Evolutionary conservation across 2,329 filamentous ascomycete genomes (phyloP).

Genomic region (Pleomassaria siparia): DNA sequence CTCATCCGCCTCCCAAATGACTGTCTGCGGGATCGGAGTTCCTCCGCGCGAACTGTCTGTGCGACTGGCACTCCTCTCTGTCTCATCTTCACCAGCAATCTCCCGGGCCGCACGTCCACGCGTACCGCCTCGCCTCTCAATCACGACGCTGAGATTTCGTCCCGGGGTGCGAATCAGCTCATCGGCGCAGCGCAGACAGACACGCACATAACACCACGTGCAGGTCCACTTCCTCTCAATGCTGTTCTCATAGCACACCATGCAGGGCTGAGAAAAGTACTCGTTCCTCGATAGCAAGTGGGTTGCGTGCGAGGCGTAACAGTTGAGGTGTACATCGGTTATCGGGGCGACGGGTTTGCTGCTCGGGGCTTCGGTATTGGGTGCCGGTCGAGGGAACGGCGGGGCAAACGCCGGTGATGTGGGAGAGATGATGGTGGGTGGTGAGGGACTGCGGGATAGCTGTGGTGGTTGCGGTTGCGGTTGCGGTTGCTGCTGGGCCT

Average conservation of each 20-base stretch:
- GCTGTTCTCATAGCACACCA: slow-evolving; percentile 33
- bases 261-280: slow-evolving; percentile 39
- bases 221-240: slow-evolving; percentile 36
- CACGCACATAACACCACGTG: slow-evolving; percentile 39
- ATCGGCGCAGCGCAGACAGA: slow-evolving; percentile 34
- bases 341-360: slow-evolving; percentile 30
- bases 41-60: neutral
- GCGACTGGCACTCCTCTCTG: neutral
- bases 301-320: slow-evolving; percentile 34
- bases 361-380: too few relatives aligned
- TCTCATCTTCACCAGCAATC: neutral
- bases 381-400: too few relatives aligned
- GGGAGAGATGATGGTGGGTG: slow-evolving; percentile 14
- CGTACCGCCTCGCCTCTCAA: slow-evolving; percentile 15
- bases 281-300: slow-evolving; percentile 33
- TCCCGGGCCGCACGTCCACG: neutral
- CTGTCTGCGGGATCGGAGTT: neutral
- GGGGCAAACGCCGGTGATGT: too few relatives aligned
- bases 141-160: slow-evolving; percentile 19
- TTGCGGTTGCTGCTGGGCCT: neutral
- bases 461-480: neutral
- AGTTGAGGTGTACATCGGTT: slow-evolving; percentile 29
- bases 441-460: slow-evolving; percentile 26
- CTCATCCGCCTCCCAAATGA: slow-evolving; percentile 1
- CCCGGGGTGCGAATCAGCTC: slow-evolving; percentile 23